Evolutionary conservation across 192 early-diverging fungal genomes (phyloP), one percentile per base, ranked within the genome.

Genomic region (Coemansia sp.): DNA sequence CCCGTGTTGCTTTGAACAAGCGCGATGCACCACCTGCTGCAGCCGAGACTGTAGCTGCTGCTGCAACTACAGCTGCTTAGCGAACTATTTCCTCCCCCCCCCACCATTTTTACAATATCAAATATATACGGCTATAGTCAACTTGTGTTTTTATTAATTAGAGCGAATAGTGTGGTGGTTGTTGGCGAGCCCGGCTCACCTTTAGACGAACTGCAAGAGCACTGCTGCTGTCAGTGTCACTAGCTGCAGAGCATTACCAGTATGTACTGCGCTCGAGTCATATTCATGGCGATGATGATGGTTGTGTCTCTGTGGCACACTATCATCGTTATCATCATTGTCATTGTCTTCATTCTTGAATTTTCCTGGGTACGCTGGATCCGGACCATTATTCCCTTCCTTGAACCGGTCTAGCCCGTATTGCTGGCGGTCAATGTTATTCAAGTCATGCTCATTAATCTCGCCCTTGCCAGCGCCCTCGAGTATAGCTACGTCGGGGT

Each of bases 1-100:
- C 79, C 64, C 86, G 96, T 19, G 94, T 98, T 67, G 80, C 75
- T 0, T 17, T 83, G 25, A 48, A 25, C 64, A 57, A 61, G 63
- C 53, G 25, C 14, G 53, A 55, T 27, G 27, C 53, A 31, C 53
- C 23, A 14, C 53, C 29, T 3, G 17, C n/a, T 50, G 53, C 48
- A 66, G 21, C 25, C 15, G 31, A 41, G 31, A 55, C 36, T 63
- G 60, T 37, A 27, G 3, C 27, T 12, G 51, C 27, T 12, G 51
- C 19, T 27, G 23, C 55, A 6, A 10, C 55, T 34, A 21, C 31
- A 14, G 21, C 53, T 32, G 53, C 53, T 31, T 55, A 55, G 27
- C 9, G 3, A 27, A 9, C 34, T 36, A 36, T 36, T 0, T 36
- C 34, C 34, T 6, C 7, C 34, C 7, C 3, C 5, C 6, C 0